Base-by-base conservation (phyloP, 2,329 filamentous ascomycete species). In the Alternaria brassicicola region DNA sequence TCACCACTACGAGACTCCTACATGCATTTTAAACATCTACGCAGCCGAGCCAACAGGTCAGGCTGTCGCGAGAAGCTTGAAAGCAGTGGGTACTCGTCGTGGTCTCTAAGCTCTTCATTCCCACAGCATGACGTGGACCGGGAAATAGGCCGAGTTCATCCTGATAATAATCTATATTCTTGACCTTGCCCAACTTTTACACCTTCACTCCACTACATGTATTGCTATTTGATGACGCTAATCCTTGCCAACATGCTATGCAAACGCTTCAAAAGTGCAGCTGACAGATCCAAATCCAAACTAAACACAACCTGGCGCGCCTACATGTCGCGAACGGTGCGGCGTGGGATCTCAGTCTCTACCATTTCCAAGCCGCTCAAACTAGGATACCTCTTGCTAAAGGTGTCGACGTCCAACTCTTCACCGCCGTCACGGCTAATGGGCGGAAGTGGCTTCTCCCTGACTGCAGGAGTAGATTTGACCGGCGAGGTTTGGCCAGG, bases 371-470 rank as follows among this genome's bases (percentile, higher is more conserved):
- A 86, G 9, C 92, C 86, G 55, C 88, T 89, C 57, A 98, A 80
- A 73, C 90, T 96, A 1, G 94, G 94, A 77, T 93, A 97, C 57
- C 92, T 84, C 78, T 93, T 93, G 60, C 88, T 89, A 75, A 98
- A 97, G 72, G 91, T 85, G 21, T 79, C 78, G 62, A 76, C 61
- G 59, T 89, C 86, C 82, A 84, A 86, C 56, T 88, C 86, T 78
- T 93, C 90, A 43, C 88, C 86, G 2, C 61, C 49, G 7, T 47
- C 61, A 21, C 30, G 56, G 7, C 25, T 55, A n/a, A 38, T 28
- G 17, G 47, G 35, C 4, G 66, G 65, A 3, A 72, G 56, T 8
- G 65, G 65, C 38, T 72, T 75, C 13, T 73, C 68, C 25, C 60
- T 66, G 23, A 50, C 45, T 1, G 48, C 42, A 7, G 39, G 30